phyloP scores from a whole-genome alignment of 75 land plant species.

The Adiantum capillusveneris region DNA sequence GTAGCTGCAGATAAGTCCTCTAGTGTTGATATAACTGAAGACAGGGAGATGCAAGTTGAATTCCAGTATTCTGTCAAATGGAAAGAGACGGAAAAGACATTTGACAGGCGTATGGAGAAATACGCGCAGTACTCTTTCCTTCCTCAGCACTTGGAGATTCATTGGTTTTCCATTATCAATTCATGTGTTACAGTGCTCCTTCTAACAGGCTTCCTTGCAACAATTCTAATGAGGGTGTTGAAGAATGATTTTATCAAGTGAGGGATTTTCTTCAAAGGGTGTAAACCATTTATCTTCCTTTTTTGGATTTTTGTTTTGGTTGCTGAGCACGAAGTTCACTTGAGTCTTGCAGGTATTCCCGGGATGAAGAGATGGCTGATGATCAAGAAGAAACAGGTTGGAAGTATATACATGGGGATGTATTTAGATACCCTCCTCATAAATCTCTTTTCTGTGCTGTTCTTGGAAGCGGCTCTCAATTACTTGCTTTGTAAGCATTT shows the following conservation, averaged over 20 bases:
- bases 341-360: slow-evolving; percentile 50
- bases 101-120: slow-evolving; percentile 42
- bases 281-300: too few species aligned
- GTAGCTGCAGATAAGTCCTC: slow-evolving; percentile 24
- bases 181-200: slow-evolving; percentile 52
- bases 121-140: slow-evolving; percentile 33
- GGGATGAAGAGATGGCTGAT: slow-evolving; percentile 61
- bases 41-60: slow-evolving; percentile 25
- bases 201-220: slow-evolving; percentile 45
- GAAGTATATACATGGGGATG: slow-evolving; percentile 84
- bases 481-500: slow-evolving; percentile 55
- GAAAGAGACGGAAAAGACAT: slow-evolving; percentile 30
- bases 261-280: slow-evolving; percentile 10
- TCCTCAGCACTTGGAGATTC: too few species aligned
- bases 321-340: not conserved
- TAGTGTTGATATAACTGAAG: slow-evolving; percentile 31
- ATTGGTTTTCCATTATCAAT: slow-evolving; percentile 52
- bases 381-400: slow-evolving; percentile 68
- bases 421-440: slow-evolving; percentile 59
- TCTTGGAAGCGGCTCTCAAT: slow-evolving; percentile 60
- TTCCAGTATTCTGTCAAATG: slow-evolving; percentile 42
- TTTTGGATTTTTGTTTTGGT: not conserved
- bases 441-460: slow-evolving; percentile 55
- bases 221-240: slow-evolving; percentile 44
- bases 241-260: slow-evolving; percentile 50